Conservation (phyloP, 2,329 filamentous ascomycete species). For the Stagonosporopsis vannaccii region DNA sequence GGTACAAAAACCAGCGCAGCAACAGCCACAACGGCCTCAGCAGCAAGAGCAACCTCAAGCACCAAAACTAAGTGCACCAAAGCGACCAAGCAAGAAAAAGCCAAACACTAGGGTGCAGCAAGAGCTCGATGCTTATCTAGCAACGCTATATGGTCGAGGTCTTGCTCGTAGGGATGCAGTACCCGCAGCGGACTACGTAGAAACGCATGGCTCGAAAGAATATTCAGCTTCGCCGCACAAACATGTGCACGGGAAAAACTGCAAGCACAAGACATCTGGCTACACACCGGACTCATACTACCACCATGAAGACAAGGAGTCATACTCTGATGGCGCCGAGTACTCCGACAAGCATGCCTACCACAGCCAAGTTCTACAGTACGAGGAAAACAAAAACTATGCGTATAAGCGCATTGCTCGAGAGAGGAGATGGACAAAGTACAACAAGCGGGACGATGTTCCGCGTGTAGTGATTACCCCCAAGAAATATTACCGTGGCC, state of each 20-base stretch:
- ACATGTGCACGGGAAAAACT: not conserved
- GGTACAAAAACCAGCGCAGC: conserved; percentile 1
- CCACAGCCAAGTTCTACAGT: conserved; percentile 5
- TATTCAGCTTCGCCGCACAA: not conserved
- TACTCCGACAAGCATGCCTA: conserved; percentile 8
- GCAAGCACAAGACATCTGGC: conserved; percentile 1
- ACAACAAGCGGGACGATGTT: conserved; percentile 7
- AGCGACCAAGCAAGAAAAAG: conserved; percentile 1
- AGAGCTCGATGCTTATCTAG: conserved; percentile 29
- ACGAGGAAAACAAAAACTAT: conserved; percentile 1
- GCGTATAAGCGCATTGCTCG: conserved; percentile 10
- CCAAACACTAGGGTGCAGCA: conserved; percentile 19
- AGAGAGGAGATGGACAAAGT: conserved; percentile 16
- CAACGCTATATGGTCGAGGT: conserved; percentile 13
- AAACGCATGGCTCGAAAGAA: not conserved
- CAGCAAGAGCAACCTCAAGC: not conserved
- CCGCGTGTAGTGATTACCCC: not conserved
- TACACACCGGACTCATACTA: conserved; percentile 9
- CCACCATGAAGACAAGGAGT: conserved; percentile 2
- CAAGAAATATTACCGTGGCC: not conserved
- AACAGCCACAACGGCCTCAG: not conserved
- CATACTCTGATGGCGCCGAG: conserved; percentile 8
- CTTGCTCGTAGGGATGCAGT: not conserved
- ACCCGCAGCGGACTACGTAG: not conserved
- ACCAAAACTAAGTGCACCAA: not conserved